Base-by-base conservation (phyloP, 352 stramenopile genomes). In the Nothophytophthora sp. region DNA sequence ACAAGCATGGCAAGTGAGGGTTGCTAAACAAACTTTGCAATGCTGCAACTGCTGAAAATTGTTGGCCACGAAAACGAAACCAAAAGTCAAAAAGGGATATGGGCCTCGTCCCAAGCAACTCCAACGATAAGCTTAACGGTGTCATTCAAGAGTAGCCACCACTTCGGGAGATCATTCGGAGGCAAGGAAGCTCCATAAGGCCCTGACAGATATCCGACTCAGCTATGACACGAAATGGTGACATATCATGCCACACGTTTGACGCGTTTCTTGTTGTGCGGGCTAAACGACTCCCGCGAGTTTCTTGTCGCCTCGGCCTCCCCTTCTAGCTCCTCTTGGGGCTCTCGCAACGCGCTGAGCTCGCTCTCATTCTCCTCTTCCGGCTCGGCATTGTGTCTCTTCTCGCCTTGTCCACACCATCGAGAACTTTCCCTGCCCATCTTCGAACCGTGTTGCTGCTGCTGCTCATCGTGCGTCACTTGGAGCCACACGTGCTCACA, bases 401-500 rank as follows among this genome's bases (percentile, higher is more conserved):
- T 62, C 29, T 57, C 60, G 33, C 54, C 39, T 1, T 49, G 34
- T 5, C 36, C 16, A 29, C 34, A 40, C 38, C 46, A 58, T 35
- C 52, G 32, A 62, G 53, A 22, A 33, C 44, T 39, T 8, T 43
- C 25, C 39, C 43, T 30, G 7, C 8, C 27, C 30, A 22, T 6
- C n/a, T 22, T 10, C 13, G 29, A n/a, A 35, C 29, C 12, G 10
- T 10, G 12, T 30, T 12, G 13, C 10, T 56, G 32, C 23, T 50
- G 39, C 8, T 47, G 45, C 5, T 3, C 10, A 7, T 24, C 35
- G 19, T n/a, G 50, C 20, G 22, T 18, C 23, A 5, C 48, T 11
- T 52, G 35, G 8, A 86, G 29, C 77, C 77, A 88, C n/a, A 61
- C 36, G 43, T 82, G 67, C 0, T 16, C 27, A 15, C 63, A 70